Evolutionary conservation across 2,329 filamentous ascomycete genomes (phyloP).

Genomic region (Botrytis aclada): DNA sequence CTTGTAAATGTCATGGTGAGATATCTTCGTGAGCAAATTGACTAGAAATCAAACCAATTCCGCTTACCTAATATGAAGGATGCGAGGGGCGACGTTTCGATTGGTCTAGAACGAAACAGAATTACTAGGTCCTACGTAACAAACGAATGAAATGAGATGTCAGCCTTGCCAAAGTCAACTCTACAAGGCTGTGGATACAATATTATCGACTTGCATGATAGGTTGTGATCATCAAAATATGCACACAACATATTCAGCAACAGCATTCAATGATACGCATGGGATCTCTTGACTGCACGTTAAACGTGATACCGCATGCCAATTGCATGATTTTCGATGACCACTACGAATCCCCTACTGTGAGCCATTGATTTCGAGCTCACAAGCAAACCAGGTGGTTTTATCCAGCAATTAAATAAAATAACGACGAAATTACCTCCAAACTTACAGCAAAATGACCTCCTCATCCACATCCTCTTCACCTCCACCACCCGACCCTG

Average conservation of each 20-base stretch:
- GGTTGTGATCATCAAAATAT: background rate
- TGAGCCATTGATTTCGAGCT: background rate
- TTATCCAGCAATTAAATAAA: background rate
- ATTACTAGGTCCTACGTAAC: background rate
- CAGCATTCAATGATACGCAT: background rate
- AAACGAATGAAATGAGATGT: background rate
- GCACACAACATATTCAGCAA: background rate
- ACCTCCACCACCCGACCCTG: background rate
- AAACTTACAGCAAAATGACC: background rate
- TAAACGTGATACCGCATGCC: background rate
- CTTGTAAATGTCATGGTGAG: background rate
- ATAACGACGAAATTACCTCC: background rate
- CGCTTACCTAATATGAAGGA: background rate
- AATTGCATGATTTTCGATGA: background rate
- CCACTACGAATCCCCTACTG: background rate
- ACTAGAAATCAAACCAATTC: background rate
- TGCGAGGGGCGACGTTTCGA: background rate
- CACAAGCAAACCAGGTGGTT: background rate
- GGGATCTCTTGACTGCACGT: background rate
- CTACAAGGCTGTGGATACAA: background rate
- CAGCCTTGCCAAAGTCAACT: background rate
- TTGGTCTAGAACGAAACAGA: background rate
- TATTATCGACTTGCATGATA: background rate
- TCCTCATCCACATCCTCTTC: slow-evolving; percentile 16
- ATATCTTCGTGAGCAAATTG: background rate